Base-by-base conservation (phyloP, 257 asterid genomes). In the Solanum pennellii region DNA sequence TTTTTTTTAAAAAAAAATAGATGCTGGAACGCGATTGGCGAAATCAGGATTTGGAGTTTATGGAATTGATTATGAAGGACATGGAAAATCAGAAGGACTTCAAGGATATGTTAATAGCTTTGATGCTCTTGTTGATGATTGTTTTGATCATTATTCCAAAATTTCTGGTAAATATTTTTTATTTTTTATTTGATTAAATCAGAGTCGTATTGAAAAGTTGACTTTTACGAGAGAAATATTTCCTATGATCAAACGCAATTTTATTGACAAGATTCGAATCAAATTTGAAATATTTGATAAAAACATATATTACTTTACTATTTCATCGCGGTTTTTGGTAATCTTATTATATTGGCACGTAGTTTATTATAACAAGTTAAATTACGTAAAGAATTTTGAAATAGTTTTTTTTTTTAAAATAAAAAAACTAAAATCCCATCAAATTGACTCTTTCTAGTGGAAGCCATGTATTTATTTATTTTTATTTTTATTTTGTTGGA, bases 61-160 rank as follows among this genome's bases (percentile, higher is more conserved):
- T 87, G 96, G 94, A 6, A 92, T 93, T 29, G 98, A 94, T 47
- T 94, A 92, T 52, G 93, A 91, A 88, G 96, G 98, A 5, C 96
- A 93, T 89, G 98, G 98, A 72, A 93, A 93, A 90, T 94, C 96
- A 71, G 91, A 92, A 33, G 98, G 98, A 41, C 92, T 93, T 35
- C 86, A 77, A 39, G 90, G 93, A 47, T 92, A 86, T 83, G 84
- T 94, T 20, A 90, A 90, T 49, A 86, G 84, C 83, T 92, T 94
- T 83, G 93, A 93, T 56, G 84, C 84, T 93, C 92, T 94, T 71
- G 93, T 93, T 18, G 25, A 84, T 16, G 95, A 94, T 41, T 90
- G 92, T 79, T 93, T 93, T 39, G 83, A 90, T 25, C 94, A 93
- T 87, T 94, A 89, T 92, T 89, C 94, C 41, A 62, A 27, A 42